Conservation (phyloP, 2,329 filamentous ascomycete species). For the Phialocephala sp. region DNA sequence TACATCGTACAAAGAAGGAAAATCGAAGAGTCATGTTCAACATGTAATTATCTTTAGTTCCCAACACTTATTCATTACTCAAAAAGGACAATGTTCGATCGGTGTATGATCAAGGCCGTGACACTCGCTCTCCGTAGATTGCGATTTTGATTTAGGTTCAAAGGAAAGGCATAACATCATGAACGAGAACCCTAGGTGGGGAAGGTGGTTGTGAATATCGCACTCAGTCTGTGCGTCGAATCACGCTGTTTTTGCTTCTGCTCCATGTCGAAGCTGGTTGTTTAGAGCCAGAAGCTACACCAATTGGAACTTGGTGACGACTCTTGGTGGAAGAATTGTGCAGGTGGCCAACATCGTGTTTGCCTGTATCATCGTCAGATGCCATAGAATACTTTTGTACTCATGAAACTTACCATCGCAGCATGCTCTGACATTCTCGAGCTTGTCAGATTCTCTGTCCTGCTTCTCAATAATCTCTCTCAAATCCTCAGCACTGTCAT, state of each 20-base stretch:
- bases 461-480: slow-evolving; percentile 79
- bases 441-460: slow-evolving; percentile 75
- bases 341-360: slow-evolving; percentile 73
- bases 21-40: slow-evolving; percentile 12
- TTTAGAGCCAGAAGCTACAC: slow-evolving; percentile 30
- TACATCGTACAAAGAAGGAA: slow-evolving; percentile 2
- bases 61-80: slow-evolving; percentile 22
- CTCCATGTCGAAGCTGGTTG: slow-evolving; percentile 17
- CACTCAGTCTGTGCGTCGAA: slow-evolving; percentile 32
- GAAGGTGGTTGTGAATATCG: slow-evolving; percentile 15
- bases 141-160: slow-evolving; percentile 23
- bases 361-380: slow-evolving; percentile 56
- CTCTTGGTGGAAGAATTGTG: slow-evolving; percentile 54
- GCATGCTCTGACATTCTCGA: slow-evolving; percentile 96
- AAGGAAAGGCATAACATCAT: slow-evolving; percentile 35
- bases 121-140: slow-evolving; percentile 28
- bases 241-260: slow-evolving; percentile 33
- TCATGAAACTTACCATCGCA: slow-evolving; percentile 81
- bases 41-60: slow-evolving; percentile 16
- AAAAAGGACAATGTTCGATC: slow-evolving; percentile 22
- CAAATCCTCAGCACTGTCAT: slow-evolving; percentile 84
- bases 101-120: slow-evolving; percentile 24
- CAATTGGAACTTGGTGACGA: slow-evolving; percentile 43
- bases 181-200: slow-evolving; percentile 28
- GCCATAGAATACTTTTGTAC: background rate